Base-by-base conservation (phyloP, 2,329 filamentous ascomycete species). In the Aspergillus ibericus region DNA sequence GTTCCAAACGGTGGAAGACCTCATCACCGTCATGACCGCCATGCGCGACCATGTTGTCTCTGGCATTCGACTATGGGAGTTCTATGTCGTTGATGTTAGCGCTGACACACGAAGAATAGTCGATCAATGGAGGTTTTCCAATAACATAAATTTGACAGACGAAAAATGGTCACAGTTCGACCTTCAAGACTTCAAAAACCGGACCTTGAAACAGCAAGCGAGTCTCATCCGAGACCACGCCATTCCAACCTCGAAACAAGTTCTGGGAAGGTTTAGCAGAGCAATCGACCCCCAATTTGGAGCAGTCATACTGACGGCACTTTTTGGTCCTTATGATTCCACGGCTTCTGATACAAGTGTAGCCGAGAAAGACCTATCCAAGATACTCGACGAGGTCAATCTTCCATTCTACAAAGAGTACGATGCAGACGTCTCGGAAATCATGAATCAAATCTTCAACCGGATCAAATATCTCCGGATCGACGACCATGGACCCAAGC, bases 401-500 rank as follows among this genome's bases (percentile, higher is more conserved):
- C 81, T 97, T 34, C 85, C 89, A 2, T 90, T 93, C 70, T 99
- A 99, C 79, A 85, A 88, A 63, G 95, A 99, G 75, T 99, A 96
- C 73, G 92, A 99, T 71, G 80, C 79, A 18, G 95, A 99, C 72
- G 82, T 90, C 10, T 85, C 85, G 25, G 90, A 90, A 63, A 95
- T 96, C 64, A 83, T 96, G 56, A 88, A 97, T 62, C 93, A 99
- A 75, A 80, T 98, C 25, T 96, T 89, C 80, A 96, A 97, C 72
- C 88, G 96, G 61, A 91, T 93, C 79, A 97, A 96, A 75, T 99
- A 99, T 78, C 85, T 93, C 62, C 89, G 95, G 38, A 78, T 99
- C n/a, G 95, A 98, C 64, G 89, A 92, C 0, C 85, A 98, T 71
- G 95, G 95, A 0, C 95, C 95, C 3, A 93, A 91, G 73, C 79